These are phyloP conservation scores for Aphanomyces invadans DNA, from an alignment of 352 stramenopile species.

Conservation along the genomic window DNA sequence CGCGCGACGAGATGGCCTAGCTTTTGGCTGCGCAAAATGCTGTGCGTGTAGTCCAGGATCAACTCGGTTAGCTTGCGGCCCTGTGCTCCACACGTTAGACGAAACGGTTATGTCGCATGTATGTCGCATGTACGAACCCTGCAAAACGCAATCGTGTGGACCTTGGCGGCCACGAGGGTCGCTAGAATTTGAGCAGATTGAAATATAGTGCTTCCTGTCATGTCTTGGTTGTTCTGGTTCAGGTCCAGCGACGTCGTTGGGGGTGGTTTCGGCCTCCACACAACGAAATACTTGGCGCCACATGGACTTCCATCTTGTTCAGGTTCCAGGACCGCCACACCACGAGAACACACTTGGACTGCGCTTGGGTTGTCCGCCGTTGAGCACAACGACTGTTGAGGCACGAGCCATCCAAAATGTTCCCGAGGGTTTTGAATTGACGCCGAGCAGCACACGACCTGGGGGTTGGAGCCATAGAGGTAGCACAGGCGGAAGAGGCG, in stretches of 20 bases:
- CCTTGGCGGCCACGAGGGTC: slow-evolving; percentile 75
- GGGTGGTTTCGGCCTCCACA: slow-evolving; percentile 88
- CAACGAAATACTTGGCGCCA: slow-evolving; percentile 88
- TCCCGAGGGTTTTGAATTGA: slow-evolving; percentile 91
- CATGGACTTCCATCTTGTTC: slow-evolving; percentile 83
- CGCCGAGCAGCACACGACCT: slow-evolving; percentile 94
- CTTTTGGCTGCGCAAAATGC: slow-evolving; percentile 40
- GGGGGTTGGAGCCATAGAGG: slow-evolving; percentile 66
- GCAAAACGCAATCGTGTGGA: slow-evolving; percentile 95
- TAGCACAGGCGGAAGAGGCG: slow-evolving; percentile 84
- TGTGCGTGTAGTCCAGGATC: slow-evolving; percentile 81
- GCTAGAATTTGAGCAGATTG: slow-evolving; percentile 90
- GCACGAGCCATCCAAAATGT: slow-evolving; percentile 90
- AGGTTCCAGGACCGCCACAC: slow-evolving; percentile 63
- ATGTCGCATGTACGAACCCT: slow-evolving; percentile 34
- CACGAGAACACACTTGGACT: too few species aligned
- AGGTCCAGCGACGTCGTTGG: background rate
- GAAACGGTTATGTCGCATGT: background rate
- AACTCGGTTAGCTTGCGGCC: slow-evolving; percentile 91
- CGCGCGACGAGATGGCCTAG: slow-evolving; percentile 43
- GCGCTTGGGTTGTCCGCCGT: too few species aligned
- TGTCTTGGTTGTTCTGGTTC: slow-evolving; percentile 29
- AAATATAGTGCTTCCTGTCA: slow-evolving; percentile 65
- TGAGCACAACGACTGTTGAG: slow-evolving; percentile 32
- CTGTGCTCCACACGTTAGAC: background rate